Base-by-base conservation (phyloP, 2,329 filamentous ascomycete species). In the Penicillium palitans region DNA sequence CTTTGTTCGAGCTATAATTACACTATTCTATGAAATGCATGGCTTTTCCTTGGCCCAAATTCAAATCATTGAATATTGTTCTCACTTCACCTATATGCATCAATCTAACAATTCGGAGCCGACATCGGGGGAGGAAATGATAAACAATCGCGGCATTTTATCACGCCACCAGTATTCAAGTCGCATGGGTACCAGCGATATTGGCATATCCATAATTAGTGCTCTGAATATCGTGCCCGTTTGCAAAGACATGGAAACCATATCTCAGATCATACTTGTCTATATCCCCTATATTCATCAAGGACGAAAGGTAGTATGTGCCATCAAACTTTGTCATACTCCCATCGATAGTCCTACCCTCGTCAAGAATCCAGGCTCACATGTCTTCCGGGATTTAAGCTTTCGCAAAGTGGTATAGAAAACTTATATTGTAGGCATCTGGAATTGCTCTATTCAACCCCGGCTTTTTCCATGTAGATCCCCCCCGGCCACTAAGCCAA, bases 291-390 rank as follows among this genome's bases (percentile, higher is more conserved):
- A 29, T 29, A 29, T 29, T 29, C 44, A 79, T 82, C 65, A 81
- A 84, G 69, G 81, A 86, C 63, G 85, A 83, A 46, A 87, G 72
- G 29, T 84, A 75, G 61, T 86, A 86, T 19, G 74, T 73, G 4
- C 81, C 82, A 29, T 77, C 74, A 0, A 58, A 57, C 3, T 74
- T 73, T 39, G 81, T 69, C 15, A 87, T 64, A 1, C 82, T 76
- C 1, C 84, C 76, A 68, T 88, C 85, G 61, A 88, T 87, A 35
- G 83, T 81, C 49, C 84, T 84, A 27, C 84, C 84, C 55, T 78
- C 66, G 6, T 70, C 70, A 9, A 79, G 65, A 6, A 81, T 78
- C 61, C 84, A 87, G 31, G 78, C 79, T 31, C 85, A 72, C 1
- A 80, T 64, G 5, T 73, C 65, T n/a, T 74, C 64, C 3, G 82